Conservation (phyloP, 495 filamentous ascomycete species). For the Corynascus novoguineensis region DNA sequence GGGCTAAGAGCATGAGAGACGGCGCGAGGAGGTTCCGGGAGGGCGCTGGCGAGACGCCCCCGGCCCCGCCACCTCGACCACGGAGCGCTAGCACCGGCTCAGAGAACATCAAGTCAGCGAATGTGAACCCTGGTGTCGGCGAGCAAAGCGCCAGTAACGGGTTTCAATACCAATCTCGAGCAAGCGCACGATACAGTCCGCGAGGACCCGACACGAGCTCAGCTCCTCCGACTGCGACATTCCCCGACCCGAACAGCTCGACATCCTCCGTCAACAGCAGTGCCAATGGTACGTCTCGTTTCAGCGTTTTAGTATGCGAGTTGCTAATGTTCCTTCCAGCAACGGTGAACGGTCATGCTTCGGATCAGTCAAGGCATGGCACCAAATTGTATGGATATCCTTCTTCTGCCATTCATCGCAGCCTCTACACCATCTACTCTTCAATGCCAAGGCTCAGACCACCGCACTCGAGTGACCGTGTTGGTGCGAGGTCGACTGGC, state of each 20-base stretch:
- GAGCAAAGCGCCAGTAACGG: constrained; percentile 4
- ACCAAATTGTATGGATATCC: constrained; percentile 30
- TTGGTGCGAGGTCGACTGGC: constrained; percentile 5
- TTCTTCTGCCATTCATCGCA: constrained; percentile 8
- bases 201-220: constrained; percentile 11
- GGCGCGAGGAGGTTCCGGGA: constrained; percentile 10
- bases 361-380: constrained; percentile 11
- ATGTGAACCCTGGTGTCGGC: constrained; percentile 9
- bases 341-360: constrained; percentile 17
- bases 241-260: constrained; percentile 15
- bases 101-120: constrained; percentile 18
- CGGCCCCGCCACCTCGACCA: constrained; percentile 21
- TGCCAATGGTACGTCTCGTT: constrained; percentile 18
- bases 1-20: constrained; percentile 38
- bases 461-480: constrained; percentile 14
- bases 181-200: constrained; percentile 29
- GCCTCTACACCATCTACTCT: background rate
- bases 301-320: no score
- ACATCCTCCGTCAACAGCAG: constrained; percentile 19
- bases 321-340: constrained; percentile 17
- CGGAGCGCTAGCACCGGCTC: constrained; percentile 30
- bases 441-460: background rate
- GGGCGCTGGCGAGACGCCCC: constrained; percentile 7
- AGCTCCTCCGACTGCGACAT: constrained; percentile 14
- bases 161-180: constrained; percentile 26